Percentiles rank a stretch among this genome's conserved stretches.
phyloP scores from a whole-genome alignment of 169 alveolate genomes.

The Ichthyophthirius multifiliis region DNA sequence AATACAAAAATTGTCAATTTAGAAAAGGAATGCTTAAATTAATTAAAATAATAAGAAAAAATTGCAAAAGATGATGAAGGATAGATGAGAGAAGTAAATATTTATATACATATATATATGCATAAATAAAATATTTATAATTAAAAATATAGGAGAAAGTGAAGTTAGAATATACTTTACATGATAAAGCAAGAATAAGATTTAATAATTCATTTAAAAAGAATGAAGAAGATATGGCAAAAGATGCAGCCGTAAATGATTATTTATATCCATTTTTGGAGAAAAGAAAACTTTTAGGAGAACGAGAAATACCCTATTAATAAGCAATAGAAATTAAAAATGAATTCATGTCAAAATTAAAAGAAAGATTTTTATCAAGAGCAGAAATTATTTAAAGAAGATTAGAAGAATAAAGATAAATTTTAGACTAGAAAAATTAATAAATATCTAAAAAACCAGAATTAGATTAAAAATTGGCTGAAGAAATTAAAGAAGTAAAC shows the following conservation, averaged over 20 bases:
- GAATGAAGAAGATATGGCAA: conserved; percentile 66
- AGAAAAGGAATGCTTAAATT: conserved; percentile 63
- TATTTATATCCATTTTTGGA: conserved; percentile 66
- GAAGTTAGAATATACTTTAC: conserved; percentile 54
- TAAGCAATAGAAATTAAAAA: conserved; percentile 65
- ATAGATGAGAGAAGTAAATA: conserved; percentile 29
- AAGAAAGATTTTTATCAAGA: conserved; percentile 72
- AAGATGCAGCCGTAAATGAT: conserved; percentile 66
- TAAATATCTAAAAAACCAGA: conserved; percentile 34
- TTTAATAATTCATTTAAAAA: conserved; percentile 58
- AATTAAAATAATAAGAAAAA: conserved; percentile 56
- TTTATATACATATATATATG: neutral
- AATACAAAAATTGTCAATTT: conserved; percentile 46
- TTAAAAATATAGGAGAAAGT: conserved; percentile 26
- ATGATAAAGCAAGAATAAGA: conserved; percentile 71
- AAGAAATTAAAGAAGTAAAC: conserved; percentile 45
- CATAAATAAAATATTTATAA: conserved; percentile 10
- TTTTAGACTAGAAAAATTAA: conserved; percentile 43
- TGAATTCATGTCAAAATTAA: conserved; percentile 64
- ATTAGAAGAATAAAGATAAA: conserved; percentile 74
- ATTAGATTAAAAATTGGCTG: conserved; percentile 43
- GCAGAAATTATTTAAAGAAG: conserved; percentile 81
- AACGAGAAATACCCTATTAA: conserved; percentile 35
- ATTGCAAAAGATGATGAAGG: conserved; percentile 46
- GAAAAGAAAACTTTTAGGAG: conserved; percentile 41